phyloP scores from a whole-genome alignment of 1,284 basidiomycete species.

The Entoloma clypeatum region DNA sequence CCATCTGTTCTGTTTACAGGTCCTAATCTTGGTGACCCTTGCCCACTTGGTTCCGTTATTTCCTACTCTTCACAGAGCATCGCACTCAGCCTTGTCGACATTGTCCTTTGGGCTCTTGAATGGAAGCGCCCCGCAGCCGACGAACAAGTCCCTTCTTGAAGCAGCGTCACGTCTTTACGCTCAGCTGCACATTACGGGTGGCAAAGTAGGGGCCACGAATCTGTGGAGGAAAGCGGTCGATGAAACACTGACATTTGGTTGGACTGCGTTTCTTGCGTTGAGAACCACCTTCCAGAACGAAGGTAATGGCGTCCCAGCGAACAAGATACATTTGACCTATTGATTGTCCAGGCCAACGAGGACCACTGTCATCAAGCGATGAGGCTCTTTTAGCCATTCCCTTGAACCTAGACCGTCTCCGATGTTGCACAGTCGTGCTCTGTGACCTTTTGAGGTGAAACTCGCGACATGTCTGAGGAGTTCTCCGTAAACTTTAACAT shows the following conservation, averaged over 20 bases:
- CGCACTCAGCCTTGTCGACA: conserved; percentile 45
- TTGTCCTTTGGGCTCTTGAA: conserved; percentile 53
- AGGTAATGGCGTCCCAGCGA: conserved; percentile 26
- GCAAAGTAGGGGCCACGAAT: conserved; percentile 68
- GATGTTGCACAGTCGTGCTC: conserved; percentile 50
- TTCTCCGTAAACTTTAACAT: conserved; percentile 8
- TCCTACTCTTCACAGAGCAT: conserved; percentile 59
- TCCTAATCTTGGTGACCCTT: conserved; percentile 48
- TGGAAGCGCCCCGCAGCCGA: conserved; percentile 45
- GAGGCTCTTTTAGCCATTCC: conserved; percentile 32
- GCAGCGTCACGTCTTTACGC: conserved; percentile 57
- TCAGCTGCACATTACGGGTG: conserved; percentile 63
- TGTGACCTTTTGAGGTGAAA: conserved; percentile 51
- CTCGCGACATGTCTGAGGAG: not conserved
- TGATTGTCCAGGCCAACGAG: conserved; percentile 5
- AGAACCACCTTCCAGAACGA: conserved; percentile 51
- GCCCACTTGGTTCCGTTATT: conserved; percentile 57
- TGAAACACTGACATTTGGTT: conserved; percentile 59
- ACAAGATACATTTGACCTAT: not conserved
- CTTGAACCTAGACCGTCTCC: conserved; percentile 56
- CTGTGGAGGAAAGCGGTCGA: conserved; percentile 73
- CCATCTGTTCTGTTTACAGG: conserved; percentile 32
- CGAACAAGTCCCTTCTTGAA: conserved; percentile 37
- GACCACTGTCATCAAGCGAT: conserved; percentile 6
- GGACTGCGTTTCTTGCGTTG: conserved; percentile 53